Conservation (phyloP, 2,329 filamentous ascomycete genomes). For the Cercospora berteroae region DNA sequence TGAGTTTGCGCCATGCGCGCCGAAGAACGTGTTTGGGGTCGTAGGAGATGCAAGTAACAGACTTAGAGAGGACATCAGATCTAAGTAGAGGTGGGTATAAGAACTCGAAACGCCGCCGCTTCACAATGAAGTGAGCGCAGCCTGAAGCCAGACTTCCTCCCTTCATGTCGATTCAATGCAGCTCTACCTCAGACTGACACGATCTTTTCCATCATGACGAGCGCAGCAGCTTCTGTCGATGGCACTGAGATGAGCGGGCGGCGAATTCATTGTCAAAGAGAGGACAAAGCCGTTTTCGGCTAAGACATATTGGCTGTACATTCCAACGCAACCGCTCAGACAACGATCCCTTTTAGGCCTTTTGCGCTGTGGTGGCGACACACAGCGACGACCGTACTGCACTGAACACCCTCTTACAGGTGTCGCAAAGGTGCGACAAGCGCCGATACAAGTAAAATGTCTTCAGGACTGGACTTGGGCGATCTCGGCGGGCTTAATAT, state of each 20-base stretch:
- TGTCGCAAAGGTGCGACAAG: neutral
- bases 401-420: neutral
- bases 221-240: neutral
- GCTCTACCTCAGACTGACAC: neutral
- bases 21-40: slow-evolving; percentile 1
- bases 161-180: neutral
- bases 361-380: slow-evolving; percentile 33
- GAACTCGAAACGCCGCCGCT: slow-evolving; percentile 6
- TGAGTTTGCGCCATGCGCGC: neutral
- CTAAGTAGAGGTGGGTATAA: slow-evolving; percentile 1
- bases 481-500: slow-evolving; percentile 37
- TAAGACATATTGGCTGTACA: neutral
- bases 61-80: slow-evolving; percentile 24
- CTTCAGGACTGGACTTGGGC: slow-evolving; percentile 2
- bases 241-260: neutral
- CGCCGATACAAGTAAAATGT: neutral
- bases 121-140: neutral
- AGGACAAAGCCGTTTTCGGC: slow-evolving; percentile 9
- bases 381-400: neutral
- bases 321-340: slow-evolving; percentile 12
- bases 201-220: neutral
- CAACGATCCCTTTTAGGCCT: slow-evolving; percentile 12
- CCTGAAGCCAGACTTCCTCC: neutral
- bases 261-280: slow-evolving; percentile 2
- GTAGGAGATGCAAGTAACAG: slow-evolving; percentile 4